phyloP scores from a whole-genome alignment of 306 rosid species.

The Adenanthera pavonina region DNA sequence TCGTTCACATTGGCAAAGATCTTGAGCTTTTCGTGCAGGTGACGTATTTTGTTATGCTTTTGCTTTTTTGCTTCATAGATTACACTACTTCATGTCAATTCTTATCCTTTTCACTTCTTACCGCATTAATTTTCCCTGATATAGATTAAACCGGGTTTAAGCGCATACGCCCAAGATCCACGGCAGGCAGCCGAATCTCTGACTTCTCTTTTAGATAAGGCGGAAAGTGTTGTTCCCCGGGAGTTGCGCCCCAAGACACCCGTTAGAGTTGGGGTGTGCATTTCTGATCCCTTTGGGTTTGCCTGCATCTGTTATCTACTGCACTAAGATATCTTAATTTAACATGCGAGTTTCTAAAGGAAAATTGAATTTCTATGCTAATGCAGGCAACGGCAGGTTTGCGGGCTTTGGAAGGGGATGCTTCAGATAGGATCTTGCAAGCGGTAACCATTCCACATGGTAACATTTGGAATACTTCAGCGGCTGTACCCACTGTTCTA shows the following conservation, averaged over 20 bases:
- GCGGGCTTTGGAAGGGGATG: slow-evolving; percentile 80
- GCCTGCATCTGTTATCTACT: background rate
- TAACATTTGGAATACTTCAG: slow-evolving; percentile 26
- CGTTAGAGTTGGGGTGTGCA: slow-evolving; percentile 92
- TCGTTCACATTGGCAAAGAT: slow-evolving; percentile 86
- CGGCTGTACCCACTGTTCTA: background rate
- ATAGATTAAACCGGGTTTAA: slow-evolving; percentile 77
- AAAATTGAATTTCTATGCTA: slow-evolving; percentile 38
- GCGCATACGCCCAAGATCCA: slow-evolving; percentile 76
- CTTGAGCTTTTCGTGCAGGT: slow-evolving; percentile 91
- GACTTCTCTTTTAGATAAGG: slow-evolving; percentile 64
- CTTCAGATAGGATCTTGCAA: slow-evolving; percentile 84
- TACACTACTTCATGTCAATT: background rate
- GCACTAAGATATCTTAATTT: slow-evolving; percentile 16
- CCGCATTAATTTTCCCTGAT: slow-evolving; percentile 18
- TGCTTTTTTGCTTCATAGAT: background rate
- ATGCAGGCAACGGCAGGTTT: slow-evolving; percentile 96
- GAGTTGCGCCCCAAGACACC: slow-evolving; percentile 76
- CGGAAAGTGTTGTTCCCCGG: slow-evolving; percentile 78
- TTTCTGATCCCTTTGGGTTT: background rate
- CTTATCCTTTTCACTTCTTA: background rate
- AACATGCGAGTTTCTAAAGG: slow-evolving; percentile 33
- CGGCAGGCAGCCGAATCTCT: slow-evolving; percentile 78
- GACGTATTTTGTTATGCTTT: background rate
- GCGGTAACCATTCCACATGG: slow-evolving; percentile 59